These are phyloP conservation scores for Kwoniella sp. DNA, from an alignment of 768 basidiomycete species.

Conservation along the genomic window DNA sequence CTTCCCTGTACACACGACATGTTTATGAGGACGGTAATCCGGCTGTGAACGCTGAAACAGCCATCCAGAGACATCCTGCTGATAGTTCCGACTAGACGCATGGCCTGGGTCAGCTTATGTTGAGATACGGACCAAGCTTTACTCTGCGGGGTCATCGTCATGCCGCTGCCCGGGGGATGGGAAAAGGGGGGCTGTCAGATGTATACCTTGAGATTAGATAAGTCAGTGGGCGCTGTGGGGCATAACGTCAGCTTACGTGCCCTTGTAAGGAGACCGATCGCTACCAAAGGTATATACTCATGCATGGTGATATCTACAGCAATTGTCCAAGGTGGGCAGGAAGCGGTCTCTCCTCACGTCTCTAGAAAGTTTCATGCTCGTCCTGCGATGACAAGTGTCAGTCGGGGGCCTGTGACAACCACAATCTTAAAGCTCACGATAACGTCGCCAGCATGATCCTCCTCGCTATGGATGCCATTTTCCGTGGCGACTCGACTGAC, in stretches of 20 bases:
- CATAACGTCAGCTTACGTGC: background rate
- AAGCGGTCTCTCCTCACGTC: background rate
- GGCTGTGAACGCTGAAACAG: too few relatives aligned
- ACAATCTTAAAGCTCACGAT: background rate
- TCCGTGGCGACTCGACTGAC: background rate
- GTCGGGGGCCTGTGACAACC: background rate
- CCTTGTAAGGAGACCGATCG: background rate
- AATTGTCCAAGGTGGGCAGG: background rate
- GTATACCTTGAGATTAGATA: too few relatives aligned
- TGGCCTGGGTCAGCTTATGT: too few relatives aligned
- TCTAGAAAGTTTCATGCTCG: conserved; percentile 20
- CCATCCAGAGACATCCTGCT: too few relatives aligned
- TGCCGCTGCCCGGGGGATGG: too few relatives aligned
- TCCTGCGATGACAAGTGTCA: background rate
- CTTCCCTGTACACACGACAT: too few relatives aligned
- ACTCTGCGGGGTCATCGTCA: too few relatives aligned
- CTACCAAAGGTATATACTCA: background rate
- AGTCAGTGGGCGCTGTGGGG: too few relatives aligned
- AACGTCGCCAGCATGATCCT: background rate
- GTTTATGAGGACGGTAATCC: too few relatives aligned
- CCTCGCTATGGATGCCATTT: background rate
- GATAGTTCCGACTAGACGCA: too few relatives aligned
- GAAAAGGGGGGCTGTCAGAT: too few relatives aligned
- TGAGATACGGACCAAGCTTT: too few relatives aligned
- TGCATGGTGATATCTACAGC: background rate